These are phyloP conservation scores for Jasminum sambac DNA, from an alignment of 257 asterid genomes.

Conservation along the genomic window DNA sequence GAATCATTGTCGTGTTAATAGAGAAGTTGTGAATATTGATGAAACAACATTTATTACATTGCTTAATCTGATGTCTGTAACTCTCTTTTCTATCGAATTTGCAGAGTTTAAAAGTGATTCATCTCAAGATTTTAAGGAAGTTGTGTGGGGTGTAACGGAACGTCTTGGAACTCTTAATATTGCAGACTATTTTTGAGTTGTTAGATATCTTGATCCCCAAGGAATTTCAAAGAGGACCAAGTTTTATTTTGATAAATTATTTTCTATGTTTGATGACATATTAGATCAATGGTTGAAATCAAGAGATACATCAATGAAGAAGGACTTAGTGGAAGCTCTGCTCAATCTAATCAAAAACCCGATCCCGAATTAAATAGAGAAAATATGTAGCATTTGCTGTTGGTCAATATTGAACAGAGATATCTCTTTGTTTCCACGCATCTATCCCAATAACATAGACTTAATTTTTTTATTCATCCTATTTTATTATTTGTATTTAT, in stretches of 20 bases:
- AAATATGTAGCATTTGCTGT: conserved; percentile 25
- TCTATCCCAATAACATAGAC: no score
- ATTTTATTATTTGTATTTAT: no score
- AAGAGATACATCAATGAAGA: no score
- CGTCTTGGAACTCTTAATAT: no score
- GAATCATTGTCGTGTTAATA: neutral
- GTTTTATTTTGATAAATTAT: no score
- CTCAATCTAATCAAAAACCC: conserved; percentile 20
- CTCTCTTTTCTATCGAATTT: conserved; percentile 27
- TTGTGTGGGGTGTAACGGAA: conserved; percentile 14
- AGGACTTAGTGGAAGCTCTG: conserved; percentile 35
- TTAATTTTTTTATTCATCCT: conserved; percentile 12
- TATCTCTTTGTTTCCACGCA: neutral
- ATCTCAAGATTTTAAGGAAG: conserved; percentile 23
- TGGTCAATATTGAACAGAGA: conserved; percentile 12
- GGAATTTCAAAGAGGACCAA: no score
- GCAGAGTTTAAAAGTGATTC: conserved; percentile 18
- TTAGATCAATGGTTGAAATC: no score
- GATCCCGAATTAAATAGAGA: conserved; percentile 17
- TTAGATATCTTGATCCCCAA: no score
- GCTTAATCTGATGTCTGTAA: no score
- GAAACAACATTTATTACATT: conserved; percentile 24
- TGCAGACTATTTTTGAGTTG: no score
- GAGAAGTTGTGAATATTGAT: conserved; percentile 23
- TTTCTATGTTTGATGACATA: no score